phyloP scores from a whole-genome alignment of 768 basidiomycete genomes.

The Podaxis carcinomalis region DNA sequence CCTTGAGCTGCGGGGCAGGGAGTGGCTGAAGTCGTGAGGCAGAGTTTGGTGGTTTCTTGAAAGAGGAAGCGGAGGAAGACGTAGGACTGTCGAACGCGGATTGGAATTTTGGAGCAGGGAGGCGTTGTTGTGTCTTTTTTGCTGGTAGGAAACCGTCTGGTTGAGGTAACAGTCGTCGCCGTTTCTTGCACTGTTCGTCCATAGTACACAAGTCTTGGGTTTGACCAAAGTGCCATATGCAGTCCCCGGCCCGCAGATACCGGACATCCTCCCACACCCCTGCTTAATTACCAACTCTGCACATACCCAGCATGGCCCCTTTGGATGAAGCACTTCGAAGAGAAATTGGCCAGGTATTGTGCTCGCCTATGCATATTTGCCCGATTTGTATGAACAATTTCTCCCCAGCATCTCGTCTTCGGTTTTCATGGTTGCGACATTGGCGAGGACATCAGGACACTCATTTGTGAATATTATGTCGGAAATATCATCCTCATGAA shows the following conservation, averaged over 20 bases:
- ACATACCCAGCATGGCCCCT: background rate
- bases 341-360: conserved; percentile 25
- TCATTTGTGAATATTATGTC: conserved; percentile 60
- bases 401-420: conserved; percentile 59
- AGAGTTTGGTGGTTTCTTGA: background rate
- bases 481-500: conserved; percentile 71
- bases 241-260: background rate
- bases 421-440: conserved; percentile 61
- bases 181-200: conserved; percentile 5
- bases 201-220: background rate
- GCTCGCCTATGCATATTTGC: no score
- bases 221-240: background rate
- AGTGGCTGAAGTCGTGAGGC: background rate
- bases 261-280: background rate
- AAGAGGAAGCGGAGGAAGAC: background rate
- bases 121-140: background rate
- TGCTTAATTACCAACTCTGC: no score
- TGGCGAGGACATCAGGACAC: conserved; percentile 45
- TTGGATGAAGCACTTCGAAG: conserved; percentile 35
- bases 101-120: conserved; percentile 2
- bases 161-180: background rate
- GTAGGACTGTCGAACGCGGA: background rate
- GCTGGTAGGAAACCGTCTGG: background rate
- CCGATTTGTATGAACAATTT: no score
- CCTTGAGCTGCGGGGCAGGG: background rate